These are phyloP conservation scores for Cenchrus americanus DNA, from an alignment of 176 grass and related monocot genomes.

Conservation along the genomic window DNA sequence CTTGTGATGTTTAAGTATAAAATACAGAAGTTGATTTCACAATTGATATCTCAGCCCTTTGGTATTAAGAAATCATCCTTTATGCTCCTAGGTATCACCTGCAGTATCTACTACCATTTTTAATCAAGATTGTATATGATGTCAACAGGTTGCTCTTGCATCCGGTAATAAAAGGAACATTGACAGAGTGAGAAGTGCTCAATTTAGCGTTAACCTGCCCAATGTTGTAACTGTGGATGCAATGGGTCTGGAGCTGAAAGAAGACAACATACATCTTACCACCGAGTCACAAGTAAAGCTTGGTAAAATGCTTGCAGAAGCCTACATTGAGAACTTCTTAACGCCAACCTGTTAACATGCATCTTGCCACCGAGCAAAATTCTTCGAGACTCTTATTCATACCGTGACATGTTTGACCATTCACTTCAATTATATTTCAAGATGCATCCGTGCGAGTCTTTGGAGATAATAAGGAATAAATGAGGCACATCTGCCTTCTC, in stretches of 20 bases:
- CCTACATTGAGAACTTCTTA: conserved; percentile 58
- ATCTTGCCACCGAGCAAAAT: background rate
- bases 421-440: conserved; percentile 21
- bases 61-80: background rate
- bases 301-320: conserved; percentile 78
- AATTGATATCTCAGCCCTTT: background rate
- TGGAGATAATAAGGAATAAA: background rate
- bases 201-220: conserved; percentile 61
- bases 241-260: conserved; percentile 64
- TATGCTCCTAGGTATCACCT: background rate
- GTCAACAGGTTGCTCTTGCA: conserved; percentile 79
- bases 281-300: conserved; percentile 83
- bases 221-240: conserved; percentile 89
- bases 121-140: conserved; percentile 32
- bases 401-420: background rate
- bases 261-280: conserved; percentile 78
- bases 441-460: conserved; percentile 4
- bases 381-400: background rate
- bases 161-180: conserved; percentile 72
- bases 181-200: conserved; percentile 76
- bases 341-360: conserved; percentile 25
- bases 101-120: conserved; percentile 11
- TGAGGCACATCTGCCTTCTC: conserved; percentile 7
- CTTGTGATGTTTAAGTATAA: background rate
- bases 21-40: background rate